Evolutionary conservation across 2,329 filamentous ascomycete genomes (phyloP).

Genomic region (Amesomyces nigricolor): DNA sequence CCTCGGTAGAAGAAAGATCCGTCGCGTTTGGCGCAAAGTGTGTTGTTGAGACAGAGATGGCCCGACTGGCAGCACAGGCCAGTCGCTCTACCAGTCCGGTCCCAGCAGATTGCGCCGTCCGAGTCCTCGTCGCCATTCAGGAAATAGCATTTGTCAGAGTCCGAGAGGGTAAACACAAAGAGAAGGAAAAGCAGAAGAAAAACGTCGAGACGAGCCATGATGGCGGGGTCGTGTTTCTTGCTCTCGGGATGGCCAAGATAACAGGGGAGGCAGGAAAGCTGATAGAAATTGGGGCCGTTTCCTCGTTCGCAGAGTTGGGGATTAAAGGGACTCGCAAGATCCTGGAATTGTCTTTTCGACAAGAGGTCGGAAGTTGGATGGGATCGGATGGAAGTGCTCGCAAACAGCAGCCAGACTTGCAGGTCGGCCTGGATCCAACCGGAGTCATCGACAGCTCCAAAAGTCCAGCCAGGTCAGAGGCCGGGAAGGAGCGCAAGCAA

Average conservation of each 20-base stretch:
- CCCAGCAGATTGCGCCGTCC: background rate
- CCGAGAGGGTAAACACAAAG: background rate
- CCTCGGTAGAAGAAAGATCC: slow-evolving; percentile 13
- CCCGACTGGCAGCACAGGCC: slow-evolving; percentile 14
- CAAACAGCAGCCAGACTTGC: no score
- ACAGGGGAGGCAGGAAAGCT: no score
- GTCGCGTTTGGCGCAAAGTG: slow-evolving; percentile 1
- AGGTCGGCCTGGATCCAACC: no score
- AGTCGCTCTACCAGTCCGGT: background rate
- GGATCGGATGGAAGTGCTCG: no score
- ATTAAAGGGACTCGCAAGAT: no score
- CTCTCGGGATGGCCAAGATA: background rate
- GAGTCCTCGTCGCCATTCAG: background rate
- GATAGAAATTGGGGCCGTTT: no score
- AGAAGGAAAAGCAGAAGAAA: background rate
- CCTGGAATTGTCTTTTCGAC: no score
- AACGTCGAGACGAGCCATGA: background rate
- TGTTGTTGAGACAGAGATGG: slow-evolving; percentile 15
- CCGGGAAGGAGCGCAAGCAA: no score
- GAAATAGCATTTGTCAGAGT: slow-evolving; percentile 6
- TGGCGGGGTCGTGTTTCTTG: background rate
- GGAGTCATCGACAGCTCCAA: no score
- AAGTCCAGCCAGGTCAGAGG: no score
- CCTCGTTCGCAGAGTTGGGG: no score
- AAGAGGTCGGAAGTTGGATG: no score